Conservation (phyloP, 202 grass and related monocot genomes). For the Carex sylvatica region DNA sequence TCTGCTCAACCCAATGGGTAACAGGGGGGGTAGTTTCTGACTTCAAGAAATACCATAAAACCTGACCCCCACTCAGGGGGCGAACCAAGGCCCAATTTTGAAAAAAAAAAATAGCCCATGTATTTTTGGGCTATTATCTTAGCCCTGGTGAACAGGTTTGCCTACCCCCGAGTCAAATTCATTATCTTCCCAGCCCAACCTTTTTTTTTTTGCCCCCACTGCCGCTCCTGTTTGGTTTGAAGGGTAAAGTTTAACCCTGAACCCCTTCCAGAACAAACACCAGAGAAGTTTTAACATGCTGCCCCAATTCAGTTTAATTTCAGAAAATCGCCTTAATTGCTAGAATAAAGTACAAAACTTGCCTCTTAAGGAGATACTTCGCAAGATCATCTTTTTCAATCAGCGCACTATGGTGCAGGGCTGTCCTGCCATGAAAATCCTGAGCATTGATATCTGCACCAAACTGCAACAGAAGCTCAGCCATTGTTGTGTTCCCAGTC, state of each 20-base stretch:
- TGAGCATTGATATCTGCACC: constrained; percentile 45
- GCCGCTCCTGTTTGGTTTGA: neutral
- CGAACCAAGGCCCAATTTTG: too few relatives aligned
- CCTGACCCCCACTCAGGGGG: too few relatives aligned
- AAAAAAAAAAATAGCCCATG: too few relatives aligned
- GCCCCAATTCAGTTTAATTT: constrained; percentile 3
- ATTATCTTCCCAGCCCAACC: too few relatives aligned
- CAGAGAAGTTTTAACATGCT: neutral
- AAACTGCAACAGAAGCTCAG: constrained; percentile 44
- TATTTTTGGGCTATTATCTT: too few relatives aligned
- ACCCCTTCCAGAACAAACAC: neutral
- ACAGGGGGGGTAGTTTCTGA: neutral
- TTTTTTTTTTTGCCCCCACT: too few relatives aligned
- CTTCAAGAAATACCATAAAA: neutral
- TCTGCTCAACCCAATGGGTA: neutral
- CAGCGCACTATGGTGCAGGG: constrained; percentile 39
- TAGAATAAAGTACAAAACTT: constrained; percentile 23
- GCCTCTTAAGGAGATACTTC: constrained; percentile 44
- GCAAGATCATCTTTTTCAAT: constrained; percentile 37
- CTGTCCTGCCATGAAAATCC: constrained; percentile 43
- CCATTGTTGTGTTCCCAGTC: constrained; percentile 35
- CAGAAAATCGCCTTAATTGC: neutral
- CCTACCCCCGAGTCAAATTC: too few relatives aligned
- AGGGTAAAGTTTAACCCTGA: neutral
- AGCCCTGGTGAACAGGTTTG: too few relatives aligned